Percentiles rank a stretch among this genome's conserved stretches.
These are phyloP conservation scores for Scenedesmus sp. DNA, from an alignment of 163 green algal genomes.

Conservation along the genomic window DNA sequence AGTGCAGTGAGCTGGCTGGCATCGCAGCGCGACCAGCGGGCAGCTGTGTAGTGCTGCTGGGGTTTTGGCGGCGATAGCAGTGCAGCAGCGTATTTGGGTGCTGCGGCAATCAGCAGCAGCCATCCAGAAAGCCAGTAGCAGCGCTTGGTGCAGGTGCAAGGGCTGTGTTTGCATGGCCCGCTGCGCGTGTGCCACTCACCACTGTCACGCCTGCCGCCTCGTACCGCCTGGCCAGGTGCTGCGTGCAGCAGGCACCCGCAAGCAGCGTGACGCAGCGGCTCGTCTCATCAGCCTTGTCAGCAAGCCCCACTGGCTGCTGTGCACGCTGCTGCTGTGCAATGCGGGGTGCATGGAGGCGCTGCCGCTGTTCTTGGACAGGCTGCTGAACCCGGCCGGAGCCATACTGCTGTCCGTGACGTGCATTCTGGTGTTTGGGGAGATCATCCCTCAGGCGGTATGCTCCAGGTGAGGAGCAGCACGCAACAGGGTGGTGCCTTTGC, in stretches of 20 bases:
- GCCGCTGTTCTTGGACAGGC: constrained; percentile 91
- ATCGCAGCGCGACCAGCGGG: too few relatives aligned
- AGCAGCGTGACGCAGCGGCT: constrained; percentile 64
- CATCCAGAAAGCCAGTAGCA: too few relatives aligned
- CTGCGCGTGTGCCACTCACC: background rate
- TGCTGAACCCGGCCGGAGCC: constrained; percentile 83
- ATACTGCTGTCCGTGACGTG: constrained; percentile 91
- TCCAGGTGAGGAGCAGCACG: constrained; percentile 60
- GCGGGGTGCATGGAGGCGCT: constrained; percentile 83
- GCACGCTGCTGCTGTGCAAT: constrained; percentile 93
- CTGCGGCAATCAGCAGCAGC: too few relatives aligned
- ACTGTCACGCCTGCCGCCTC: too few relatives aligned
- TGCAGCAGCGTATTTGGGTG: too few relatives aligned
- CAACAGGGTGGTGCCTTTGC: too few relatives aligned
- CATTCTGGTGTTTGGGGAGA: constrained; percentile 66
- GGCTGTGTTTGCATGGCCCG: background rate
- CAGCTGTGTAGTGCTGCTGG: too few relatives aligned
- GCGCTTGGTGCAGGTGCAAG: too few relatives aligned
- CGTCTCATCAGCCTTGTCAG: constrained; percentile 64
- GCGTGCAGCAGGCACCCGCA: constrained; percentile 64
- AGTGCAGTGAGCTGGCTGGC: background rate
- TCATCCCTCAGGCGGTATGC: constrained; percentile 95
- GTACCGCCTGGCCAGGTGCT: constrained; percentile 80
- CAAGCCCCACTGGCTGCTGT: constrained; percentile 85
- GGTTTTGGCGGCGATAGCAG: too few relatives aligned